A percentile compares a stretch with the other conserved stretches of the same genome.
Evolutionary conservation across 495 filamentous ascomycete genomes (phyloP).

Genomic region (Tuber indicum): DNA sequence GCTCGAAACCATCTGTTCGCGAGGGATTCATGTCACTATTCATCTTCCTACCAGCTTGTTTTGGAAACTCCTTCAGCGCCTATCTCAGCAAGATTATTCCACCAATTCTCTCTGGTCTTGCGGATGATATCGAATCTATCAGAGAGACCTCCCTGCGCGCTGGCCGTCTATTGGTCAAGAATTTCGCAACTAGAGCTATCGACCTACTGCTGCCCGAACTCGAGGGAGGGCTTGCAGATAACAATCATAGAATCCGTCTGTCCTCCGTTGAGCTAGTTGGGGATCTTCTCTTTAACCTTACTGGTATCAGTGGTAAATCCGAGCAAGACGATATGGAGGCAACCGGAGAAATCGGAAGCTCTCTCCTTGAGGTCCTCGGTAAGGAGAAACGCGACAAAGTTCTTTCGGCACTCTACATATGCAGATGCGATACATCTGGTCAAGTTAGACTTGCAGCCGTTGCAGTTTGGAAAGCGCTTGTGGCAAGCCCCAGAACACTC

Average conservation of each 20-base stretch:
- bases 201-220: slow-evolving; percentile 90
- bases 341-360: slow-evolving; percentile 76
- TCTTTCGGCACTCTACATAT: slow-evolving; percentile 90
- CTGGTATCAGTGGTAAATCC: slow-evolving; percentile 78
- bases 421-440: slow-evolving; percentile 92
- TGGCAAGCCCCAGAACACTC: slow-evolving; percentile 83
- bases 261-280: slow-evolving; percentile 97
- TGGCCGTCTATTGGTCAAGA: slow-evolving; percentile 91
- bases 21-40: slow-evolving; percentile 99
- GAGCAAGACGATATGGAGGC: slow-evolving; percentile 72
- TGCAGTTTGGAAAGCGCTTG: slow-evolving; percentile 91
- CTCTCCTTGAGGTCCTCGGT: slow-evolving; percentile 84
- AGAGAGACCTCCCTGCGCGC: slow-evolving; percentile 88
- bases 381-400: slow-evolving; percentile 94
- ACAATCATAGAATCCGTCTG: slow-evolving; percentile 91
- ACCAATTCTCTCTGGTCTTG: slow-evolving; percentile 86
- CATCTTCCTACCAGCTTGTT: slow-evolving; percentile 97
- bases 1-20: slow-evolving; percentile 78
- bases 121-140: slow-evolving; percentile 91
- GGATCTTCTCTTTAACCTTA: slow-evolving; percentile 94
- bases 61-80: slow-evolving; percentile 95
- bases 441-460: slow-evolving; percentile 86
- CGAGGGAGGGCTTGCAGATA: slow-evolving; percentile 88
- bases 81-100: slow-evolving; percentile 96
- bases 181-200: slow-evolving; percentile 89